phyloP scores from a whole-genome alignment of 306 rosid species.

The Pyrus betulifolia region DNA sequence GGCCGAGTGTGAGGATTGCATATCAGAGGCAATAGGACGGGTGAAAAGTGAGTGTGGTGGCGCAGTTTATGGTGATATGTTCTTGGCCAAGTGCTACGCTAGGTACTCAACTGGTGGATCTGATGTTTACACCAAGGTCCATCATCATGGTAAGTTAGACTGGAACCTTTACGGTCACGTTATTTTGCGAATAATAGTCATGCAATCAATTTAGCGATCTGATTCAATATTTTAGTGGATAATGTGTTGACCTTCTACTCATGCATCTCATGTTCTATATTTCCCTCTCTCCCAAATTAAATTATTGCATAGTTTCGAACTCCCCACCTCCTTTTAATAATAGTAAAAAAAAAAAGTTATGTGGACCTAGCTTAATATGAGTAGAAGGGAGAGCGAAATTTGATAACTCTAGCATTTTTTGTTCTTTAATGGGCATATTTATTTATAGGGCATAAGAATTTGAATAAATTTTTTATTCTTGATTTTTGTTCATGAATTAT shows the following conservation, averaged over 20 bases:
- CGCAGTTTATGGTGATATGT: conserved; percentile 60
- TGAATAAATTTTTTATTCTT: neutral
- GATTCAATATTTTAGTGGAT: too few relatives aligned
- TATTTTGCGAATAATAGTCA: neutral
- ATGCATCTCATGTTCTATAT: too few relatives aligned
- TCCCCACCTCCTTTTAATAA: too few relatives aligned
- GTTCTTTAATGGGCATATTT: neutral
- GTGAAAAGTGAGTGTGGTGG: conserved; percentile 58
- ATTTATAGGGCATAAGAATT: neutral
- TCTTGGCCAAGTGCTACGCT: conserved; percentile 66
- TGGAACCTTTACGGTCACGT: neutral
- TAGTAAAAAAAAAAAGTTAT: too few relatives aligned
- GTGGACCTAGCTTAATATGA: too few relatives aligned
- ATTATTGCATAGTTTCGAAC: too few relatives aligned
- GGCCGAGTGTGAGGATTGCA: conserved; percentile 63
- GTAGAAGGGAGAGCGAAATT: neutral
- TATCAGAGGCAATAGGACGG: conserved; percentile 53
- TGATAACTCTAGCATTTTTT: neutral
- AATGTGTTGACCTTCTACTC: too few relatives aligned
- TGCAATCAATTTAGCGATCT: too few relatives aligned
- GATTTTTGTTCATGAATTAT: neutral
- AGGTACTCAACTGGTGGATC: conserved; percentile 51
- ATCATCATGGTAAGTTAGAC: conserved; percentile 38
- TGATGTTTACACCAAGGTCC: conserved; percentile 34
- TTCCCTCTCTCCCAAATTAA: fast-evolving